Evolutionary conservation across 2,329 filamentous ascomycete genomes (phyloP), one percentile per base, ranked within the genome.

Genomic region (Spiromastix sp.): DNA sequence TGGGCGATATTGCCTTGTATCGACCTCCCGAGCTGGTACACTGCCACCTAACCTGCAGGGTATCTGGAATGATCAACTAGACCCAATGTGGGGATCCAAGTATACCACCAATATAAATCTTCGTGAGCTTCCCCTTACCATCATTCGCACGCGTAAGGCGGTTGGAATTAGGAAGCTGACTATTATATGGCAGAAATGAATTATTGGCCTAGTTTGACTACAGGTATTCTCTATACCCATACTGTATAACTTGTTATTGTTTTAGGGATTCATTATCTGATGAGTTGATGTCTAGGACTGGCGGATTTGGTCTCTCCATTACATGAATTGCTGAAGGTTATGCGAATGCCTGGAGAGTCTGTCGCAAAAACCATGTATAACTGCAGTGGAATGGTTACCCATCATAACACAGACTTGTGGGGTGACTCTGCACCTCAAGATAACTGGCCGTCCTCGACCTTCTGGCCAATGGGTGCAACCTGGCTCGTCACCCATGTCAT

Each of bases 101-200:
- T 77, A 74, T 37, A 71, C 74, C 21, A 57, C 65, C 21, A 71
- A 77, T 40, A 74, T 77, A 44, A 77, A 77, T 36, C n/a, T n/a
- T n/a, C n/a, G n/a, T n/a, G n/a, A n/a, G n/a, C n/a, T n/a, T n/a
- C n/a, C n/a, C n/a, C n/a, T n/a, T n/a, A n/a, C n/a, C n/a, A n/a
- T n/a, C n/a, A n/a, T n/a, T n/a, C n/a, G n/a, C n/a, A n/a, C n/a
- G n/a, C n/a, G n/a, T n/a, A n/a, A n/a, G n/a, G n/a, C n/a, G n/a
- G n/a, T n/a, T n/a, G n/a, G n/a, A n/a, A n/a, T n/a, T n/a, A n/a
- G n/a, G n/a, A n/a, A n/a, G n/a, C n/a, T n/a, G n/a, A n/a, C n/a
- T n/a, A n/a, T n/a, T n/a, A n/a, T n/a, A n/a, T n/a, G n/a, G 39
- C 76, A 0, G 68, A 77, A 42, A 77, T 76, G 72, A 77, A 76